A percentile compares a stretch with the other conserved stretches of the same genome.
These are phyloP conservation scores for Epichloe gansuensis DNA, from an alignment of 2,329 filamentous ascomycete species.

Conservation along the genomic window DNA sequence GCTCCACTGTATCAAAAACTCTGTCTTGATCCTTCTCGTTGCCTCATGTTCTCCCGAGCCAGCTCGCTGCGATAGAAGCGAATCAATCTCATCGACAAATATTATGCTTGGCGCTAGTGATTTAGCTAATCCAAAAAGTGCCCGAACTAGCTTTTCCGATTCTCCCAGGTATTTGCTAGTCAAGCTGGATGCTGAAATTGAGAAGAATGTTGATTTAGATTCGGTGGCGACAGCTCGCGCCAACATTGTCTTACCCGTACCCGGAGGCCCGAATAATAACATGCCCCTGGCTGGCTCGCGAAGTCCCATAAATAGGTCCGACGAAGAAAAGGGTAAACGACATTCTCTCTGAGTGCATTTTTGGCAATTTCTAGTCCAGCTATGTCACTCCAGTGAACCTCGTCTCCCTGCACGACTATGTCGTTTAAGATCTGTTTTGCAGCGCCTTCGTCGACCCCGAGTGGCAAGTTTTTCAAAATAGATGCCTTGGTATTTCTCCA, in stretches of 20 bases:
- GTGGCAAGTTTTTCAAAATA: slow-evolving; percentile 66
- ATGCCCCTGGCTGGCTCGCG: slow-evolving; percentile 90
- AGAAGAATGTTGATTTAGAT: slow-evolving; percentile 90
- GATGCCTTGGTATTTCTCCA: slow-evolving; percentile 52
- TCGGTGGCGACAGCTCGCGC: slow-evolving; percentile 87
- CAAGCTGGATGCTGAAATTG: slow-evolving; percentile 85
- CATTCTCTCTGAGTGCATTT: slow-evolving; percentile 82
- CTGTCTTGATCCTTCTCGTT: slow-evolving; percentile 87
- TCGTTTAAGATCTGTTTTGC: slow-evolving; percentile 93
- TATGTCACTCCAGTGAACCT: slow-evolving; percentile 90
- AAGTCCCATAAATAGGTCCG: slow-evolving; percentile 90
- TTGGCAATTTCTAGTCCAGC: slow-evolving; percentile 86
- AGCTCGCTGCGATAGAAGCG: slow-evolving; percentile 71
- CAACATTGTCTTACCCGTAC: slow-evolving; percentile 98
- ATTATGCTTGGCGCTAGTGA: slow-evolving; percentile 87
- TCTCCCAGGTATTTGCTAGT: slow-evolving; percentile 96
- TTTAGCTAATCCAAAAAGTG: slow-evolving; percentile 83
- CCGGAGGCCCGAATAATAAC: slow-evolving; percentile 89
- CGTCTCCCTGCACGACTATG: slow-evolving; percentile 85
- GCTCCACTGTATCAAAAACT: slow-evolving; percentile 96
- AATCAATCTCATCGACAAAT: slow-evolving; percentile 97
- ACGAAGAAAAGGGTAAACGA: slow-evolving; percentile 91
- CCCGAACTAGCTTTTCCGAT: slow-evolving; percentile 89
- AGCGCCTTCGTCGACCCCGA: slow-evolving; percentile 68
- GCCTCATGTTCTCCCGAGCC: slow-evolving; percentile 85